Base-by-base conservation (phyloP, 2,329 filamentous ascomycete genomes). In the Chrysosphaeria jannelii region DNA sequence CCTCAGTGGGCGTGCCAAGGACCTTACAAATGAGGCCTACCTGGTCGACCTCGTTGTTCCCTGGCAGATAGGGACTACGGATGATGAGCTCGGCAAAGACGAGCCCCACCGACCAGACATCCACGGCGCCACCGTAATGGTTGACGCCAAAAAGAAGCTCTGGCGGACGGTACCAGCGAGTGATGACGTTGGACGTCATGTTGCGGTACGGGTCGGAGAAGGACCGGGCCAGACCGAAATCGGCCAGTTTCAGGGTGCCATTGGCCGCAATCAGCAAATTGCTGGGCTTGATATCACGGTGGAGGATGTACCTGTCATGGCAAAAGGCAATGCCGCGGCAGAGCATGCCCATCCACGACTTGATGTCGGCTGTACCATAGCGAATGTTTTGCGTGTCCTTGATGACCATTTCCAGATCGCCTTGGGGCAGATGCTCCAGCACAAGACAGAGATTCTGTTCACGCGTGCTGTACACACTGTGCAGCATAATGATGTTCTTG, bases 271-370 rank as follows among this genome's bases (percentile, higher is more conserved):
- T 89, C 28, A 97, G 56, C 45, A 93, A 50, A 49, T 97, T 97
- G 58, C 93, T 93, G 22, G 81, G 81, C 47, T 97, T 97, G 52
- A 97, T 93, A 51, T 97, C 85, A 35, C 85, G 74, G 46, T 97
- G 85, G 14, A 97, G 56, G 10, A 97, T 62, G 36, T 70, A 81
- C 42, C 85, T 88, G 40, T 79, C 74, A 44, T 97, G 85, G 44
- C 85, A 93, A 51, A 89, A 97, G 68, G 76, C 89, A 14, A 93
- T 64, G 13, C 72, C 85, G 20, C 81, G 66, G 14, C 60, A 61
- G n/a, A 93, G 57, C 85, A 93, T 93, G 31, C 72, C 74, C 68
- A 91, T 89, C 85, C 85, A 97, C 10, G 78, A 71, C 44, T 97
- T 97, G 43, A 93, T 78, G 43, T 97, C 85, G 10, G 74, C 71